Evolutionary conservation across 73 alveolate genomes (phyloP).

Genomic region (Paramecium sexaurelia): DNA sequence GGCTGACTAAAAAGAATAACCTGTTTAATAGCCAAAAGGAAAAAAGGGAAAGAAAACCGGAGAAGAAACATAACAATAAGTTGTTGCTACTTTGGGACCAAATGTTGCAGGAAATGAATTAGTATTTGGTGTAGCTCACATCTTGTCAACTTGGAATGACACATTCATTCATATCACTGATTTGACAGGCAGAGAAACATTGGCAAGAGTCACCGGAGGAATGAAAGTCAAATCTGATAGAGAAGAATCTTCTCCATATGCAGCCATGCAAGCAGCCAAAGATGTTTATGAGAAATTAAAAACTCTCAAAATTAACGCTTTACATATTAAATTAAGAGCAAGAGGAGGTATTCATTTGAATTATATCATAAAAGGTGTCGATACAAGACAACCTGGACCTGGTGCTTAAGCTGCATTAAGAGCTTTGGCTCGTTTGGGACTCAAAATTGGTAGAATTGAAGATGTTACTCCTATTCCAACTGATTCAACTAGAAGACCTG

Average conservation of each 20-base stretch:
- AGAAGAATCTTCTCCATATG: constrained; percentile 99
- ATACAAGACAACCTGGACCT: constrained; percentile 92
- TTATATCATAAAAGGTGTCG: constrained; percentile 61
- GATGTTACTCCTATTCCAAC: constrained; percentile 99
- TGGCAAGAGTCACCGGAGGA: constrained; percentile 99
- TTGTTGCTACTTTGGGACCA: constrained; percentile 41
- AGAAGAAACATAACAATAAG: constrained; percentile 33
- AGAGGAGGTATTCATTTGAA: constrained; percentile 89
- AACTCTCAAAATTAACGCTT: constrained; percentile 92
- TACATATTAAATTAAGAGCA: constrained; percentile 98
- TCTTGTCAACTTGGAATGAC: constrained; percentile 97
- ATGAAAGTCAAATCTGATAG: constrained; percentile 99
- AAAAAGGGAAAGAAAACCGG: constrained; percentile 35
- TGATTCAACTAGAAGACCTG: constrained; percentile 97
- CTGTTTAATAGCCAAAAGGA: neutral
- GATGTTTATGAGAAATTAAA: constrained; percentile 91
- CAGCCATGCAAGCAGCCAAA: constrained; percentile 99
- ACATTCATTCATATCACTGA: constrained; percentile 99
- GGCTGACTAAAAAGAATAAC: neutral
- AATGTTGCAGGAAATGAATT: constrained; percentile 73
- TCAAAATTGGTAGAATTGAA: constrained; percentile 99
- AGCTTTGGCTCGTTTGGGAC: constrained; percentile 99
- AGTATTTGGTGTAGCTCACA: constrained; percentile 95
- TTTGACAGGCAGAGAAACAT: constrained; percentile 98
- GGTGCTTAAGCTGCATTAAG: constrained; percentile 99